Conservation (phyloP, 1,139 yeast genomes). For the Candida glucosophila region DNA sequence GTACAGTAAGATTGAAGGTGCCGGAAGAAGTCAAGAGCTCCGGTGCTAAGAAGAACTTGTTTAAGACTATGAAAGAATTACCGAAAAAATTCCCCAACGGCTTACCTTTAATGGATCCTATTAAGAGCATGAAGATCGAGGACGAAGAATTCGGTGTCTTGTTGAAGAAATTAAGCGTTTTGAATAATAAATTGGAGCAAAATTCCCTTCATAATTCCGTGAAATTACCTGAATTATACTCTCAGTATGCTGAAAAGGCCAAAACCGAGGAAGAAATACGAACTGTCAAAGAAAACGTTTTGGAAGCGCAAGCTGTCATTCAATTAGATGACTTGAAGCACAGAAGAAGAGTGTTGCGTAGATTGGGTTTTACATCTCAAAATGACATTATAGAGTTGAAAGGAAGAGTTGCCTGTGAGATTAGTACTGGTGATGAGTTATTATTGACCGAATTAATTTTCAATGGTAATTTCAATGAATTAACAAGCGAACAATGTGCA, state of each 20-base stretch:
- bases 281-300: slow-evolving; percentile 52
- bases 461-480: slow-evolving; percentile 87
- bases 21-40: slow-evolving; percentile 73
- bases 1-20: slow-evolving; percentile 71
- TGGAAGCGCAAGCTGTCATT: slow-evolving; percentile 82
- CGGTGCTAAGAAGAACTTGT: slow-evolving; percentile 63
- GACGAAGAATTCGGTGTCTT: slow-evolving; percentile 71
- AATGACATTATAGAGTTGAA: slow-evolving; percentile 86
- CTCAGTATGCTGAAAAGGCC: slow-evolving; percentile 57
- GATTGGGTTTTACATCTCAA: slow-evolving; percentile 72
- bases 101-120: slow-evolving; percentile 80
- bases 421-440: slow-evolving; percentile 89
- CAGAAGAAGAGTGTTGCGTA: slow-evolving; percentile 82
- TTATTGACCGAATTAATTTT: slow-evolving; percentile 84
- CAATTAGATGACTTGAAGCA: slow-evolving; percentile 91
- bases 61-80: slow-evolving; percentile 73
- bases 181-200: slow-evolving; percentile 61
- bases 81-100: slow-evolving; percentile 83
- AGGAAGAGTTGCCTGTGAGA: slow-evolving; percentile 94
- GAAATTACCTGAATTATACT: slow-evolving; percentile 53
- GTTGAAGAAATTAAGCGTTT: slow-evolving; percentile 69
- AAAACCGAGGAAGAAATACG: slow-evolving; percentile 54
- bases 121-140: slow-evolving; percentile 83
- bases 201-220: slow-evolving; percentile 68
- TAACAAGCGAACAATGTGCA: slow-evolving; percentile 85